Percentiles rank a stretch among this genome's conserved stretches.
Evolutionary conservation across 768 basidiomycete genomes (phyloP).

Genomic region (Tricholomella constricta): DNA sequence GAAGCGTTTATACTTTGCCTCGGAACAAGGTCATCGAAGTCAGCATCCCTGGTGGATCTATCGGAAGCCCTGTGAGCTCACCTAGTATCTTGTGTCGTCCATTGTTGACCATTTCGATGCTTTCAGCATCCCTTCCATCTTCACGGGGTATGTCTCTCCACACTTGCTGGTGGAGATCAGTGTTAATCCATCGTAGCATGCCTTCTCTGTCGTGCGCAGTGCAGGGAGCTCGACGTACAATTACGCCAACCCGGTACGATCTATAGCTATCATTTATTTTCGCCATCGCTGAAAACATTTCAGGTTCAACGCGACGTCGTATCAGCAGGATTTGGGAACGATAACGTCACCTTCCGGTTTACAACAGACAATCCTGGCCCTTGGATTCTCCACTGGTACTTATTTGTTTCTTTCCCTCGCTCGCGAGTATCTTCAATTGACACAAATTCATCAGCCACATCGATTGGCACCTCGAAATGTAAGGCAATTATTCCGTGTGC

Average conservation of each 20-base stretch:
- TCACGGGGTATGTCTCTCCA: slow-evolving; percentile 35
- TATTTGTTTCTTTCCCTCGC: slow-evolving; percentile 21
- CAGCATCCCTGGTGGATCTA: slow-evolving; percentile 41
- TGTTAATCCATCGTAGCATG: slow-evolving; percentile 25
- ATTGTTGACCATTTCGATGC: neutral
- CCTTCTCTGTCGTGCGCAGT: slow-evolving; percentile 42
- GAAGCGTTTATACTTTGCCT: slow-evolving; percentile 44
- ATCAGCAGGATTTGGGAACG: slow-evolving; percentile 27
- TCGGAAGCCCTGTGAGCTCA: slow-evolving; percentile 38
- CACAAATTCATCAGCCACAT: slow-evolving; percentile 31
- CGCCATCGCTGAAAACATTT: neutral
- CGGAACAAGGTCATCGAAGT: slow-evolving; percentile 50
- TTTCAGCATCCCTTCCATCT: slow-evolving; percentile 44
- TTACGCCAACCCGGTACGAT: slow-evolving; percentile 48
- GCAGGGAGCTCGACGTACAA: slow-evolving; percentile 40
- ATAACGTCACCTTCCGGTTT: slow-evolving; percentile 57
- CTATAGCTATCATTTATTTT: slow-evolving; percentile 3
- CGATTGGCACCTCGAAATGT: too few species aligned
- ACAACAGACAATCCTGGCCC: slow-evolving; percentile 65
- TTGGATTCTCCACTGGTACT: too few species aligned
- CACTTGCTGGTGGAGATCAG: neutral
- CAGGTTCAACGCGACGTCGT: slow-evolving; percentile 39
- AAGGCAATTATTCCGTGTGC: too few species aligned
- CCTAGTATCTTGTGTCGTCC: neutral
- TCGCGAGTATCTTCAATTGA: neutral